Evolutionary conservation across 2,329 filamentous ascomycete genomes (phyloP).

Genomic region (Xylariales sp.): DNA sequence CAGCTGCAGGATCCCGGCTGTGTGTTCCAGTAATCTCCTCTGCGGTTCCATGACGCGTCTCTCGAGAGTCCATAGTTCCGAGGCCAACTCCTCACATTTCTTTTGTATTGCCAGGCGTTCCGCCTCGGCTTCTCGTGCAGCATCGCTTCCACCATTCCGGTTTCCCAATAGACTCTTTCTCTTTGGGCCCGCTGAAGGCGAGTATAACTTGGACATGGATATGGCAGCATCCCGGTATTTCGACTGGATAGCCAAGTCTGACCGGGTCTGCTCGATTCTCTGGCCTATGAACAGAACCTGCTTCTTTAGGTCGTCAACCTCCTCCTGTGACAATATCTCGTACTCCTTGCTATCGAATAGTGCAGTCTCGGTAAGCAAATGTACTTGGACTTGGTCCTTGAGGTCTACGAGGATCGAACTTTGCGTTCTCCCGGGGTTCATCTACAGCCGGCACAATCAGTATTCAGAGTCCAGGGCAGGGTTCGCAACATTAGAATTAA

Average conservation of each 20-base stretch:
- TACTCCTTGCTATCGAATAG: conserved; percentile 82
- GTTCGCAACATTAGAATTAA: neutral
- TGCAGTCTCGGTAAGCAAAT: conserved; percentile 89
- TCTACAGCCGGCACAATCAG: conserved; percentile 33
- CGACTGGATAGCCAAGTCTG: conserved; percentile 81
- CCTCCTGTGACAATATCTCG: conserved; percentile 82
- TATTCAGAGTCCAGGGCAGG: conserved; percentile 12
- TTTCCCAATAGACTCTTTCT: conserved; percentile 47
- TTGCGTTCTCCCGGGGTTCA: conserved; percentile 46
- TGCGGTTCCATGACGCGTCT: conserved; percentile 71
- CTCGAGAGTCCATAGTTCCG: conserved; percentile 76
- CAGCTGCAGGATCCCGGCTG: conserved; percentile 84
- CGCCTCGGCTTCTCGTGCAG: conserved; percentile 60
- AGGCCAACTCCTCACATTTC: conserved; percentile 80
- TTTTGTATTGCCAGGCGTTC: conserved; percentile 71
- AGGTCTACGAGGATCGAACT: conserved; percentile 56
- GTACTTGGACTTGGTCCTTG: conserved; percentile 75
- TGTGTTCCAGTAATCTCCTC: conserved; percentile 77
- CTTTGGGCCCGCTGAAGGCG: conserved; percentile 51
- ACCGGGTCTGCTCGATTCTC: conserved; percentile 75
- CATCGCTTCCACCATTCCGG: conserved; percentile 41
- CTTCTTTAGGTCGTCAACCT: conserved; percentile 88
- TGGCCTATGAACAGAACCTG: conserved; percentile 67
- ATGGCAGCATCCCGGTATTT: conserved; percentile 92
- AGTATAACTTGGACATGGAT: conserved; percentile 78